A percentile compares a stretch with the other conserved stretches of the same genome.
Evolutionary conservation across 345 rosid genomes (phyloP).

Genomic region (Toxicodendron radicans): DNA sequence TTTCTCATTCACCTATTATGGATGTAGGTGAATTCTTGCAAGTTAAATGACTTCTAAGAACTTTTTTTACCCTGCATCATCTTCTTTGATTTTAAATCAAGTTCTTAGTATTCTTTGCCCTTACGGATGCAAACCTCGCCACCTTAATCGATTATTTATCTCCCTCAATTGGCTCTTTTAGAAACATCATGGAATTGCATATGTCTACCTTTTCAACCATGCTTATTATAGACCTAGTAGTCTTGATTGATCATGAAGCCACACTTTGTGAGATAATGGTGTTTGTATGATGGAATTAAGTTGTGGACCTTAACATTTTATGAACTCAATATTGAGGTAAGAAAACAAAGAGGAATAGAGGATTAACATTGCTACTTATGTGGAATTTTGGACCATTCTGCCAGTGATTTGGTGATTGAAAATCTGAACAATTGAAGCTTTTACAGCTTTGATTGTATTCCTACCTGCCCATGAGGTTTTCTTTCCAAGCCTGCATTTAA

Average conservation of each 20-base stretch:
- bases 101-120: not conserved
- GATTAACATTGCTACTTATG: not conserved
- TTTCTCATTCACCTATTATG: slow-evolving; percentile 1
- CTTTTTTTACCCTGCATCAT: not conserved
- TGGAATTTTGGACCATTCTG: not conserved
- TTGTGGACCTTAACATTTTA: not conserved
- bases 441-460: not conserved
- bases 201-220: not conserved
- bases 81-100: not conserved
- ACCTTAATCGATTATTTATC: not conserved
- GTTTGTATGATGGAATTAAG: not conserved
- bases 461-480: not conserved
- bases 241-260: not conserved
- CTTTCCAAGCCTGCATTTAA: not conserved
- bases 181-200: not conserved
- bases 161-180: not conserved
- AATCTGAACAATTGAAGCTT: not conserved
- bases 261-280: not conserved
- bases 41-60: not conserved
- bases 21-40: not conserved
- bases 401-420: slow-evolving; percentile 4
- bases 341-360: not conserved
- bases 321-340: not conserved
- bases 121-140: not conserved
- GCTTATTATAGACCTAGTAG: not conserved